These are phyloP conservation scores for Leishmania gerbilli DNA, from an alignment of 208 protist species.

Conservation along the genomic window DNA sequence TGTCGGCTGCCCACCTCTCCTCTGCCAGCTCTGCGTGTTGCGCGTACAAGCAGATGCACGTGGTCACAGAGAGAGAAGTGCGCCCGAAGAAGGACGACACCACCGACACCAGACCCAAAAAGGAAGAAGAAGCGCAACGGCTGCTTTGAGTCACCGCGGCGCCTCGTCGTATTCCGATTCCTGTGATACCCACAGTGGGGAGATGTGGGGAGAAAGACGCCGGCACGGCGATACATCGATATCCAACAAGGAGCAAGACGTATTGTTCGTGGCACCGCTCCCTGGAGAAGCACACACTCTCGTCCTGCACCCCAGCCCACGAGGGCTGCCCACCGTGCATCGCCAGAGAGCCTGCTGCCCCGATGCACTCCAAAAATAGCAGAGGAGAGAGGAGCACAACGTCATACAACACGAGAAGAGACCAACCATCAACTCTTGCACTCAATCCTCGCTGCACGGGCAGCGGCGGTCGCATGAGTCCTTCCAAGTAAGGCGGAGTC, in stretches of 20 bases:
- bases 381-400: background rate
- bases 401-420: background rate
- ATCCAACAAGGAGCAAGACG: background rate
- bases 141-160: background rate
- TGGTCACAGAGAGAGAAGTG: background rate
- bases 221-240: background rate
- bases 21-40: background rate
- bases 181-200: background rate
- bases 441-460: slow-evolving; percentile 29
- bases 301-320: background rate
- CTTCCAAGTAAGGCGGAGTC: slow-evolving; percentile 67
- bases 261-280: background rate
- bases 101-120: no score
- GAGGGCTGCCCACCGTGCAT: background rate
- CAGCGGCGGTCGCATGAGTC: slow-evolving; percentile 71
- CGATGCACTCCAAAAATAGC: no score
- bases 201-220: background rate
- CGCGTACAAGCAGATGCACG: background rate
- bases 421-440: background rate
- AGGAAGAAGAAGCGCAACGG: background rate
- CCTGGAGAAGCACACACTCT: background rate
- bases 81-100: no score
- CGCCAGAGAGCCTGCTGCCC: no score
- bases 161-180: background rate
- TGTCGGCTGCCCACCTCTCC: background rate